Conservation (phyloP, 78 protist genomes). For the Dictyostelium firmibasis region DNA sequence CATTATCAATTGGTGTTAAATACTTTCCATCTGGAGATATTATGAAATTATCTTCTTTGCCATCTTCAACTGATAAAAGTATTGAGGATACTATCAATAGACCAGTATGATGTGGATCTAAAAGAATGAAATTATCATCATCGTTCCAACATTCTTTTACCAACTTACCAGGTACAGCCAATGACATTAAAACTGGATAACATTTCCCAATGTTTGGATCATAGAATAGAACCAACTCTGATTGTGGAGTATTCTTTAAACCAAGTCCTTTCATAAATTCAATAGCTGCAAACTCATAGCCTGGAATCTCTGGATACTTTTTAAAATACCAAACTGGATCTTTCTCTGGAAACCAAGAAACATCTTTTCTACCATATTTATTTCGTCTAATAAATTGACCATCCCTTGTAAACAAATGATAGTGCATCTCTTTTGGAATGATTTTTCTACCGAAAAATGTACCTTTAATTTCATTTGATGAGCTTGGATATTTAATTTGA, state of each 20-base stretch:
- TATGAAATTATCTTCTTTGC: not conserved
- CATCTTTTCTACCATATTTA: conserved; percentile 19
- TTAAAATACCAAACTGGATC: conserved; percentile 15
- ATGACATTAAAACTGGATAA: not conserved
- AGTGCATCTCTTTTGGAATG: not conserved
- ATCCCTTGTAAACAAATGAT: not conserved
- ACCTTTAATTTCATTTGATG: not conserved
- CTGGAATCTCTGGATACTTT: conserved; percentile 7
- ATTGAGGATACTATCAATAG: not conserved
- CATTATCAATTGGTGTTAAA: conserved; percentile 16
- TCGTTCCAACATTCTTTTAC: not conserved
- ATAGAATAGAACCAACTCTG: conserved; percentile 3
- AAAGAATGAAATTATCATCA: not conserved
- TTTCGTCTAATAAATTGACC: conserved; percentile 8
- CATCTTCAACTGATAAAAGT: not conserved
- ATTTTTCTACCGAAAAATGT: not conserved
- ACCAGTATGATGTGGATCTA: not conserved
- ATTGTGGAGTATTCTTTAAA: not conserved
- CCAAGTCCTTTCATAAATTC: not conserved
- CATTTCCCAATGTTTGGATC: not conserved
- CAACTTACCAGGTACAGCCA: not conserved
- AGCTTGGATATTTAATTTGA: not conserved
- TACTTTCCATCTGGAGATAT: not conserved
- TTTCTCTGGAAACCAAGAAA: conserved; percentile 4
- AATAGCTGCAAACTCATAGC: not conserved